Base-by-base conservation (phyloP, 495 filamentous ascomycete genomes). In the Cudoniella acicularis region DNA sequence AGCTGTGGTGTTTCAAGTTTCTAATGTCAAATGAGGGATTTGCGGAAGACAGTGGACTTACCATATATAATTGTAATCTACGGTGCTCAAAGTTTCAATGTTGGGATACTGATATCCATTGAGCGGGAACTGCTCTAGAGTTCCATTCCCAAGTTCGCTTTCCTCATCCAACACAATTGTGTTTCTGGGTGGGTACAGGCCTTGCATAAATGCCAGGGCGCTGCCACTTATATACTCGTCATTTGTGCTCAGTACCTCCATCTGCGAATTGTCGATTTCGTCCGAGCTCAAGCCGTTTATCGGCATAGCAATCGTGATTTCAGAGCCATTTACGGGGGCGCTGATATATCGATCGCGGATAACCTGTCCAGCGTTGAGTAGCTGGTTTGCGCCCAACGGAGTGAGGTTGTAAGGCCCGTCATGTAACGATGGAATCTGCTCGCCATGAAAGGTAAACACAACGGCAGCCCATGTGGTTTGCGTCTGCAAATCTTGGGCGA, bases 131-230 rank as follows among this genome's bases (percentile, higher is more conserved):
- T 73, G 60, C 4, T 76, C 61, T 10, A 60, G 60, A 6, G 71
- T 74, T 47, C 79, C 77, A 69, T 87, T 79, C 9, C 78, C 74
- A 13, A 87, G 64, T 10, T 72, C 57, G 22, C 68, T 71, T 8
- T 67, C 64, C 23, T 54, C 53, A 40, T 77, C 69, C 17, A 63
- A 45, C 36, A 67, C 72, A 21, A 67, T 67, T 27, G 56, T 68
- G 10, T 69, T 67, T 10, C 77, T 67, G 2, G 87, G 86, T 16
- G 87, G 87, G 66, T 90, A 90, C 3, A 90, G 69, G 6, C 83
- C 87, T 66, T 89, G 85, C 72, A 89, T 75, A 59, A 89, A 89
- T 2, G 85, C 85, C 65, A 85, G 79, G 0, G 83, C 85, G 13
- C 83, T 83, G 0, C 75, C 83, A 49, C 78, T 68, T 16, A 77